Evolutionary conservation across 139 green algal genomes (phyloP), one percentile per base, ranked within the genome.

Genomic region (Axilococcus clingmanii): DNA sequence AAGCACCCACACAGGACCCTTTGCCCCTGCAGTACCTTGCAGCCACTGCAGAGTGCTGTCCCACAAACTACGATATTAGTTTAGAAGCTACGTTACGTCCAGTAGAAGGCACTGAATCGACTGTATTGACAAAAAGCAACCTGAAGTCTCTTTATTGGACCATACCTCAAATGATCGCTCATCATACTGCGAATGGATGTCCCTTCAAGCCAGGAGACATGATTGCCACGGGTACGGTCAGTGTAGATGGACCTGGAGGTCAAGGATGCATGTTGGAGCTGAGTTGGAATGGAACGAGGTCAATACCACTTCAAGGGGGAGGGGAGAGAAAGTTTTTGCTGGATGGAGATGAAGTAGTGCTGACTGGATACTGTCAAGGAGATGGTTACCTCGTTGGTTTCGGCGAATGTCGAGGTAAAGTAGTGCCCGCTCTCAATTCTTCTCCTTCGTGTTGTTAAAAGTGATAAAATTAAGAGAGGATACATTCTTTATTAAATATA

Each of bases 181-280:
- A 97, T 63, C 90, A 97, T 77, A 96, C 83, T 3, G 49, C 59
- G 0, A 74, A 69, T 4, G 90, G 90, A 38, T 97, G 89, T 78
- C 87, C 82, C 49, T 64, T 97, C 44, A 52, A 69, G 4, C 73
- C 90, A 0, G 89, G 89, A 4, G 88, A 92, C 50, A 33, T 96
- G 57, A 59, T 95, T 3, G 88, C 69, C 5, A 88, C 76, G 1
- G 90, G 90, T 11, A 97, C 90, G n/a, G 74, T 95, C 40, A 88
- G 70, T n/a, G 70, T 74, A 25, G 25, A 42, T 15, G 62, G 41
- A 30, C 29, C 48, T 14, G 50, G 37, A 22, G 60, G 55, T 19
- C 40, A 35, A 5, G 83, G 72, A 4, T 81, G 71, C 52, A 43
- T 93, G 46, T 68, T 91, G 49, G 84, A 94, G 52, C 15, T 73